Evolutionary conservation across 805 yeast species (phyloP).

Genomic region (Spathaspora hagerdaliae): DNA sequence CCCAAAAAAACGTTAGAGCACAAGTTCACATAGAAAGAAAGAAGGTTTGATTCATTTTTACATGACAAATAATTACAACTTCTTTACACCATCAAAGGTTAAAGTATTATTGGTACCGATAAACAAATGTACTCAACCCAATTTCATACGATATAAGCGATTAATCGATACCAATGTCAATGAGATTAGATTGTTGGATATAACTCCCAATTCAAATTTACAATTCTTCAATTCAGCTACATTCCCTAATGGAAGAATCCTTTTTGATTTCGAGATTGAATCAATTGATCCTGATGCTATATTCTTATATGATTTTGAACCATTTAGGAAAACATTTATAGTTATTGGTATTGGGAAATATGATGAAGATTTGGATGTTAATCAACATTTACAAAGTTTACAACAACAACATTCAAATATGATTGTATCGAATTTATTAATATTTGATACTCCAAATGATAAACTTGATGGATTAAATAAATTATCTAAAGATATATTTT

Average conservation of each 20-base stretch:
- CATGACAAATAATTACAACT: slow-evolving; percentile 39
- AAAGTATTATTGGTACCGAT: slow-evolving; percentile 67
- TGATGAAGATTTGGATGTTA: slow-evolving; percentile 7
- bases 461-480: slow-evolving; percentile 6
- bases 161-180: slow-evolving; percentile 41
- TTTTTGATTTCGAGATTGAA: slow-evolving; percentile 50
- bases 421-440: slow-evolving; percentile 49
- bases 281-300: slow-evolving; percentile 52
- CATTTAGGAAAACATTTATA: slow-evolving; percentile 73
- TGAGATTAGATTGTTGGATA: slow-evolving; percentile 72
- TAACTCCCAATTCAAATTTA: slow-evolving; percentile 53
- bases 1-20: too few species aligned
- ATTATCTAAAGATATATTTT: slow-evolving; percentile 15
- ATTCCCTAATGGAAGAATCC: slow-evolving; percentile 72
- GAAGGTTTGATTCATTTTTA: not conserved
- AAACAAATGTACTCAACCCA: slow-evolving; percentile 40
- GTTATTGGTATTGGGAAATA: slow-evolving; percentile 45
- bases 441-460: slow-evolving; percentile 46
- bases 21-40: too few species aligned
- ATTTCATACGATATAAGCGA: slow-evolving; percentile 41
- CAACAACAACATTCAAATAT: slow-evolving; percentile 46
- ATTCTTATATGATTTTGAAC: slow-evolving; percentile 84
- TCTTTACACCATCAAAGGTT: slow-evolving; percentile 63
- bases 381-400: slow-evolving; percentile 21
- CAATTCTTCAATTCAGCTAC: slow-evolving; percentile 75